Conservation (phyloP, 352 stramenopile species). For the Globisporangium cystogenes region DNA sequence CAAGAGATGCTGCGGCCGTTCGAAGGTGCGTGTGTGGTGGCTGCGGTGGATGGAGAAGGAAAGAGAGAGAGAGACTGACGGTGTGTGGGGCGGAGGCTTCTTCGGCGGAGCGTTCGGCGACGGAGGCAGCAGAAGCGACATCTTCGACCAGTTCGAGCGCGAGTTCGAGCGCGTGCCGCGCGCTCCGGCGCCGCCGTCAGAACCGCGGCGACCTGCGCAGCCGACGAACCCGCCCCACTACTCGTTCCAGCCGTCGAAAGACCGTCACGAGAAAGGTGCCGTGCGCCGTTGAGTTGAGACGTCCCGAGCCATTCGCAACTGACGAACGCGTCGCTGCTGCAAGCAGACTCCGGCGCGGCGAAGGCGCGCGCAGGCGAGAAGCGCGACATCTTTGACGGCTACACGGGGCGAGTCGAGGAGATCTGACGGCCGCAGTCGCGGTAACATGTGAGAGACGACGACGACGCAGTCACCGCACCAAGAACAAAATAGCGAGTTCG, state of each 20-base stretch:
- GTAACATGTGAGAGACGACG: too few relatives aligned
- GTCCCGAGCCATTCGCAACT: too few relatives aligned
- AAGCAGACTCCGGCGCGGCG: conserved; percentile 12
- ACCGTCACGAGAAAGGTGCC: conserved; percentile 21
- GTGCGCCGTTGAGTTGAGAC: too few relatives aligned
- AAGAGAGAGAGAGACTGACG: too few relatives aligned
- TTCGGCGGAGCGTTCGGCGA: conserved; percentile 24
- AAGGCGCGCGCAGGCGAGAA: conserved; percentile 36
- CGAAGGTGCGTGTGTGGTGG: conserved; percentile 28
- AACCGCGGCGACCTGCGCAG: conserved; percentile 29
- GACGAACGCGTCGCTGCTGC: too few relatives aligned
- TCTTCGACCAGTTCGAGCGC: conserved; percentile 60
- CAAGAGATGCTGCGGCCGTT: conserved; percentile 81
- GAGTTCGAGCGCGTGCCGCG: conserved; percentile 66
- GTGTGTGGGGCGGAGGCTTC: conserved; percentile 27
- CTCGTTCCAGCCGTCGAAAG: conserved; percentile 59
- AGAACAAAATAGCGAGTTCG: too few relatives aligned
- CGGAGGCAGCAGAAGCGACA: conserved; percentile 23
- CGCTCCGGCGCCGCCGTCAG: conserved; percentile 17
- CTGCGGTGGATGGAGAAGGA: not conserved
- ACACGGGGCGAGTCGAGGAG: conserved; percentile 61
- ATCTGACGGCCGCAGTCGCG: conserved; percentile 24
- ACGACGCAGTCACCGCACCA: too few relatives aligned
- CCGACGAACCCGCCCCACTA: conserved; percentile 66
- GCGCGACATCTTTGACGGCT: conserved; percentile 67